Evolutionary conservation across 768 basidiomycete genomes (phyloP).

Genomic region (Cystobasidium tubakii): DNA sequence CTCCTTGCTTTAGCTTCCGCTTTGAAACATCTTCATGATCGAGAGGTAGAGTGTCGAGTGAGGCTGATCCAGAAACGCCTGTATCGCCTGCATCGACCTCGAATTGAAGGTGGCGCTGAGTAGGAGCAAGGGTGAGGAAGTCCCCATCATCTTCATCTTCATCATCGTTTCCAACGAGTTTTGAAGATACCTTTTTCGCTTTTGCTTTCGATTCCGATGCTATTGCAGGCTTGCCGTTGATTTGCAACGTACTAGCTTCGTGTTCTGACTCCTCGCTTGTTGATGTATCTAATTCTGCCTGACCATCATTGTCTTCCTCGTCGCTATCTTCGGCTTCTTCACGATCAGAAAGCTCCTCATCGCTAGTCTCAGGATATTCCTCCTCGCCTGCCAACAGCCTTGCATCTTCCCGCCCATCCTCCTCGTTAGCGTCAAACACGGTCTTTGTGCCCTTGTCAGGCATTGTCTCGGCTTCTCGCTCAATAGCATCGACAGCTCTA

Average conservation of each 20-base stretch:
- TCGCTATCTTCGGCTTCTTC: conserved; percentile 42
- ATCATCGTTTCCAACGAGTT: conserved; percentile 60
- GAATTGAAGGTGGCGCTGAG: conserved; percentile 67
- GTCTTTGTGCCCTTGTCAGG: conserved; percentile 41
- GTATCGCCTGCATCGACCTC: conserved; percentile 31
- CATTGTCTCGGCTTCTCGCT: conserved; percentile 41
- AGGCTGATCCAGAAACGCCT: conserved; percentile 48
- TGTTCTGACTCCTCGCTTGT: conserved; percentile 34
- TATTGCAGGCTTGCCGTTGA: background rate
- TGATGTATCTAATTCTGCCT: conserved; percentile 3
- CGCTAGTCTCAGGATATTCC: conserved; percentile 10
- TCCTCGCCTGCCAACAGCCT: background rate
- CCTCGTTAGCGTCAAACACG: background rate
- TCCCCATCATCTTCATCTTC: conserved; percentile 60
- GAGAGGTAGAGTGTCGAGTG: background rate
- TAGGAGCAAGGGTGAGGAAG: conserved; percentile 89
- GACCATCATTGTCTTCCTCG: conserved; percentile 30
- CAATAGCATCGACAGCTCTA: conserved; percentile 49
- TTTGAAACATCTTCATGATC: conserved; percentile 59
- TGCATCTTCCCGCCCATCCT: background rate
- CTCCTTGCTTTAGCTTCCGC: conserved; percentile 53
- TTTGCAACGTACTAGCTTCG: conserved; percentile 16
- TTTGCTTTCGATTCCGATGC: conserved; percentile 51
- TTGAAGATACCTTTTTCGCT: conserved; percentile 86
- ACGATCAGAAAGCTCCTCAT: conserved; percentile 12